Evolutionary conservation across 805 yeast species (phyloP), one percentile per base, ranked within the genome.

Genomic region (Lachancea nothofagi): DNA sequence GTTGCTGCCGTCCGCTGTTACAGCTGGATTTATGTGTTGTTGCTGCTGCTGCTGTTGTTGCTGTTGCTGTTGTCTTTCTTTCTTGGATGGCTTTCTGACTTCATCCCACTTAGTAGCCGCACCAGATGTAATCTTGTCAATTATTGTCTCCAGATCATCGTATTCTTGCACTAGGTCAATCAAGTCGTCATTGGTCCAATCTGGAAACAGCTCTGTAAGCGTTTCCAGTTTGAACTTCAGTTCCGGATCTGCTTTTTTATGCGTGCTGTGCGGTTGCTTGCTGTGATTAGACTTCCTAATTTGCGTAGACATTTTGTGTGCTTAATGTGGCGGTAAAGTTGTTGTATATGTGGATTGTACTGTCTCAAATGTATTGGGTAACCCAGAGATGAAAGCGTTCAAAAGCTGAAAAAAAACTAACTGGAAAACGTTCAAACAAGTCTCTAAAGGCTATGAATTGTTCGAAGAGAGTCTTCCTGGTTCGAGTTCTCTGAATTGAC

Each of bases 21-120:
- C 42, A 43, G 12, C 34, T 12, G 34, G 14, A 7, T 35, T 37
- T 44, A 29, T 36, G 57, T 38, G 48, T 47, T 48, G 40, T 45
- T 35, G 35, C 40, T 44, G 47, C 26, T 40, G 48, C 34, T 44
- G 46, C 35, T 46, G 57, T 27, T 48, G 54, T 24, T 44, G 48
- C 38, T 50, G 51, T 36, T 54, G 54, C 32, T 47, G 43, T 36
- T 49, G 47, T 36, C 53, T 67, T 62, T 76, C 65, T 72, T 74
- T 75, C 62, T 80, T 83, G 33, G 74, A 54, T 21, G 72, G 72
- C 53, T 70, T 83, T 64, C 80, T 80, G 47, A 86, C 95, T 53
- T 89, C 93, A 59, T 87, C 97, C 96, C 97, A 90, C 64, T 83
- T 86, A 50, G 83, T 74, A 27, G 86, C 94, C 54, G 83, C 83